phyloP scores from a whole-genome alignment of 345 rosid species.

The Citrus inodora region DNA sequence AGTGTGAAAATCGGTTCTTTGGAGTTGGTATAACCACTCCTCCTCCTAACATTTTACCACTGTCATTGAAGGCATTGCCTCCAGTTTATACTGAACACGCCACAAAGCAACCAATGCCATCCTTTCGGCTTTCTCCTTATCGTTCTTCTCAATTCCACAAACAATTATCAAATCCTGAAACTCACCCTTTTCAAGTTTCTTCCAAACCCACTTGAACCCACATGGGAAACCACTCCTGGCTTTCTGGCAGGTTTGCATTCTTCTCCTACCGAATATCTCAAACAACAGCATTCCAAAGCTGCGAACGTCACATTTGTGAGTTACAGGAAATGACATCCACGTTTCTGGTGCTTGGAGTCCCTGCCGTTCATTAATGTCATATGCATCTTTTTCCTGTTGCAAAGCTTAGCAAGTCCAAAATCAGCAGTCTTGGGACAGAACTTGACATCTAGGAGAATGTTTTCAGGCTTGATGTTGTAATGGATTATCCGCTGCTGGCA shows the following conservation, averaged over 20 bases:
- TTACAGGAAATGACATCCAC: slow-evolving; percentile 3
- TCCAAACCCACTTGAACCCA: no score
- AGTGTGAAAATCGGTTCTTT: no score
- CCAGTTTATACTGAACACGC: no score
- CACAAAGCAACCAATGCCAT: no score
- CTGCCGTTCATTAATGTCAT: not conserved
- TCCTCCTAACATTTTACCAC: no score
- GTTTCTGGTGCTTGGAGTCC: slow-evolving; percentile 14
- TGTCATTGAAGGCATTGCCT: no score
- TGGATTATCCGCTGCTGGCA: slow-evolving; percentile 12
- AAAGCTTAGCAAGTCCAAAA: slow-evolving; percentile 18
- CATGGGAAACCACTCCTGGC: slow-evolving; percentile 9
- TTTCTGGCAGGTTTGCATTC: not conserved
- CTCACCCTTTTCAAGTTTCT: no score
- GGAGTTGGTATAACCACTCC: no score
- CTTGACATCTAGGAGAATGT: slow-evolving; percentile 11
- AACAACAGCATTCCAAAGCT: no score
- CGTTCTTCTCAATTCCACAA: no score
- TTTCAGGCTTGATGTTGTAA: slow-evolving; percentile 15
- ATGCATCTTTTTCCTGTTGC: not conserved
- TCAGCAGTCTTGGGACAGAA: slow-evolving; percentile 8
- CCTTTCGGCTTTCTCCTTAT: no score
- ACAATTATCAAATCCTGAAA: no score
- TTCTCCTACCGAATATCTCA: not conserved
- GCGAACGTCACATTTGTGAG: slow-evolving; percentile 6